Evolutionary conservation across 1,139 yeast genomes (phyloP).

Genomic region (Suhomyces chickasaworum): DNA sequence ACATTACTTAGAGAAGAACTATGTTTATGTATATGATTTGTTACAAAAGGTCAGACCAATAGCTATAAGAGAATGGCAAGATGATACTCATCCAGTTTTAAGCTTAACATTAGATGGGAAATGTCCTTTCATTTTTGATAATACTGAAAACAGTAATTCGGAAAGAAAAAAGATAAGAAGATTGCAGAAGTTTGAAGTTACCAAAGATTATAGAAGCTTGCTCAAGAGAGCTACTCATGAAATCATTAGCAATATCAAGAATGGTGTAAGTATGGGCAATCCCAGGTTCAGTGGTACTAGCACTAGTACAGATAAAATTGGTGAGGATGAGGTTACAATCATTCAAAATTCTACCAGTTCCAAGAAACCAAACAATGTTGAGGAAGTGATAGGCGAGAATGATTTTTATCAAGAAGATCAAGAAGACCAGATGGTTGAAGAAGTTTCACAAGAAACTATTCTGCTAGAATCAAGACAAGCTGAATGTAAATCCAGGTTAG

Average conservation of each 20-base stretch:
- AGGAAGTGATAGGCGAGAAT: constrained; percentile 9
- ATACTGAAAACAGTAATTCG: constrained; percentile 33
- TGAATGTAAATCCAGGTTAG: not conserved
- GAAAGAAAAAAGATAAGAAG: constrained; percentile 43
- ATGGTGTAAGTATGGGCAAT: constrained; percentile 23
- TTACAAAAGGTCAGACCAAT: constrained; percentile 80
- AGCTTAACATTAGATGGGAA: constrained; percentile 60
- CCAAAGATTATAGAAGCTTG: constrained; percentile 42
- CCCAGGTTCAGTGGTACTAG: constrained; percentile 30
- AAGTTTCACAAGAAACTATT: constrained; percentile 9
- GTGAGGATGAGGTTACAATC: constrained; percentile 24
- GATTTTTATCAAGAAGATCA: constrained; percentile 16
- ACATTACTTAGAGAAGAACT: constrained; percentile 69
- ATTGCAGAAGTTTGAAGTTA: constrained; percentile 42
- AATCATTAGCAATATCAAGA: constrained; percentile 31
- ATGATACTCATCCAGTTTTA: constrained; percentile 45
- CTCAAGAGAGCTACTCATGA: constrained; percentile 40
- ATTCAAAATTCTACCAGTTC: constrained; percentile 20
- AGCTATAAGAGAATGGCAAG: constrained; percentile 78
- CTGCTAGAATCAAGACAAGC: not conserved
- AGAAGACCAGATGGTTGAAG: constrained; percentile 16
- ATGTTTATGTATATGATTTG: constrained; percentile 78
- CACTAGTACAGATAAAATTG: constrained; percentile 33
- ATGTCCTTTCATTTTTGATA: constrained; percentile 68
- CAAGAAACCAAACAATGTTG: constrained; percentile 11